Conservation (phyloP, 495 filamentous ascomycete genomes). For the Endocarpon pusillum region DNA sequence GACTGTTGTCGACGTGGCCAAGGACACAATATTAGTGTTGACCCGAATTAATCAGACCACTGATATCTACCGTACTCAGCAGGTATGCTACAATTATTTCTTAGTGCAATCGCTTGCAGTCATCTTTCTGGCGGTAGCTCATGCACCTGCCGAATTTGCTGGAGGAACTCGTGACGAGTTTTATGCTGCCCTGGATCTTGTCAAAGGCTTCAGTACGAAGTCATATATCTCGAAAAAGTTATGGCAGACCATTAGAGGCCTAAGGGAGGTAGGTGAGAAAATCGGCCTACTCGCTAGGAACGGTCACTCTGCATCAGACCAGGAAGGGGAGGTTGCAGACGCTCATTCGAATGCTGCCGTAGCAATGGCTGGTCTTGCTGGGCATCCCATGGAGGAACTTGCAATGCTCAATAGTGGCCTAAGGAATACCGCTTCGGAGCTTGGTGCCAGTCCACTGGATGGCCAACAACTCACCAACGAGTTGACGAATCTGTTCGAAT, state of each 20-base stretch:
- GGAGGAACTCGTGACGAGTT: conserved; percentile 63
- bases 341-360: conserved; percentile 50
- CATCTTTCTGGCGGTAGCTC: conserved; percentile 66
- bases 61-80: conserved; percentile 62
- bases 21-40: conserved; percentile 61
- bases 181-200: conserved; percentile 68
- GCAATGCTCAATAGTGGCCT: conserved; percentile 30
- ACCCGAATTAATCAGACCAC: conserved; percentile 62
- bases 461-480: conserved; percentile 46
- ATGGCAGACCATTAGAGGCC: conserved; percentile 64
- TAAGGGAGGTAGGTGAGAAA: conserved; percentile 65
- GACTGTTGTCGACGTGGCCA: conserved; percentile 58
- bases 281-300: conserved; percentile 48
- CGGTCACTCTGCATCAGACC: conserved; percentile 19
- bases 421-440: conserved; percentile 22
- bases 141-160: conserved; percentile 64
- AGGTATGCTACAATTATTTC: conserved; percentile 79
- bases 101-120: conserved; percentile 65
- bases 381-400: conserved; percentile 46
- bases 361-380: conserved; percentile 57
- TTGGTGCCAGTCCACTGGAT: conserved; percentile 43
- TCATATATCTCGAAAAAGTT: conserved; percentile 63
- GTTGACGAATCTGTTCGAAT: conserved; percentile 53
- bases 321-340: conserved; percentile 22
- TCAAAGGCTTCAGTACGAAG: conserved; percentile 63